Conservation (phyloP, 2,329 filamentous ascomycete genomes). For the Xylaria sp. region DNA sequence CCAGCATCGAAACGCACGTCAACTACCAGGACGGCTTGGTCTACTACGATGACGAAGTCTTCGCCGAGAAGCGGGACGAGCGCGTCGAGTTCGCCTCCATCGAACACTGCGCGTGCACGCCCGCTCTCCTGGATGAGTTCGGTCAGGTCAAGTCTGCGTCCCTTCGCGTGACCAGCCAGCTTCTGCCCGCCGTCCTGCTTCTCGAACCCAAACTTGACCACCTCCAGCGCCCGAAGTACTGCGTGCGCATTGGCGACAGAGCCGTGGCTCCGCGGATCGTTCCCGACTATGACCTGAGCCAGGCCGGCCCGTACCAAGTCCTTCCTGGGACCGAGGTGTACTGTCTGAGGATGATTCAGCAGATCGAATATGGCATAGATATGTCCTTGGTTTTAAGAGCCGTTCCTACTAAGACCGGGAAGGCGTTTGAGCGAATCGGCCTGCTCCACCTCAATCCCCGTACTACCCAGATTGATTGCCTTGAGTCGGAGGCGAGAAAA, state of each 20-base stretch:
- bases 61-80: not conserved
- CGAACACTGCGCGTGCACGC: not conserved
- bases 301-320: not conserved
- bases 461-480: not conserved
- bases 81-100: not conserved
- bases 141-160: not conserved
- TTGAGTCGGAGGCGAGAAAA: not conserved
- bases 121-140: not conserved
- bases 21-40: slow-evolving; percentile 4
- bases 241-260: not conserved
- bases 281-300: not conserved
- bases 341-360: not conserved
- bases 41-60: not conserved
- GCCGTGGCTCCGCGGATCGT: not conserved
- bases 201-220: not conserved
- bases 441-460: not conserved
- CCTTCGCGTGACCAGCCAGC: not conserved
- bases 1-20: slow-evolving; percentile 7
- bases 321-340: not conserved
- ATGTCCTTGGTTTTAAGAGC: not conserved
- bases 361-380: not conserved
- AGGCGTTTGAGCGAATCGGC: not conserved
- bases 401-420: not conserved
- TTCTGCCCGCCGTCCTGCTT: not conserved
- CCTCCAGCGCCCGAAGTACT: not conserved